Evolutionary conservation across 345 rosid genomes (phyloP).

Genomic region (Sonneratia caseolaris): DNA sequence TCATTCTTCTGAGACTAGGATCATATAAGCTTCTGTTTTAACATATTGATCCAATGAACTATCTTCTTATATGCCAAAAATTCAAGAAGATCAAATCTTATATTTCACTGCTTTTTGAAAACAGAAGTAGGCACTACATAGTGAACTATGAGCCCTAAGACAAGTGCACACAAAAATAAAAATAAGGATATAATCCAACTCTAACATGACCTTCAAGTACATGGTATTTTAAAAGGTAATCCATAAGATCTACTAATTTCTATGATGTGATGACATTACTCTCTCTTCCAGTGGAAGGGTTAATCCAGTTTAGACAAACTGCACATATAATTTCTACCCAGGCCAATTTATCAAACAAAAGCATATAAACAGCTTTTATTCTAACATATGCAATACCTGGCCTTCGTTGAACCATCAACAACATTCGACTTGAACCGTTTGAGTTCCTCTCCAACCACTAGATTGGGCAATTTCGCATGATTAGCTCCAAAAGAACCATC

Average conservation of each 20-base stretch:
- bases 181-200: neutral
- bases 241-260: neutral
- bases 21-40: neutral
- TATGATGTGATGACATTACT: neutral
- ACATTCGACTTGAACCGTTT: slow-evolving; percentile 32
- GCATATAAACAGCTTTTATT: slow-evolving; percentile 4
- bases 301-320: neutral
- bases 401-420: slow-evolving; percentile 22
- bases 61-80: neutral
- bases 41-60: neutral
- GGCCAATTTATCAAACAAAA: neutral
- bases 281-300: neutral
- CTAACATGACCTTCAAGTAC: neutral
- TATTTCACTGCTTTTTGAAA: neutral
- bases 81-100: neutral
- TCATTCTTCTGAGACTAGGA: neutral
- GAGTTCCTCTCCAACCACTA: slow-evolving; percentile 37
- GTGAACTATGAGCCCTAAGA: neutral
- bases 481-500: slow-evolving; percentile 37
- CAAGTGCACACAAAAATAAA: neutral
- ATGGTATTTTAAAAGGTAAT: neutral
- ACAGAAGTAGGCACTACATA: neutral
- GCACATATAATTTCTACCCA: neutral
- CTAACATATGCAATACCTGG: slow-evolving; percentile 28
- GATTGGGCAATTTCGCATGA: slow-evolving; percentile 29